Conservation (phyloP, 805 yeast genomes). For the Candida endomychidarum region DNA sequence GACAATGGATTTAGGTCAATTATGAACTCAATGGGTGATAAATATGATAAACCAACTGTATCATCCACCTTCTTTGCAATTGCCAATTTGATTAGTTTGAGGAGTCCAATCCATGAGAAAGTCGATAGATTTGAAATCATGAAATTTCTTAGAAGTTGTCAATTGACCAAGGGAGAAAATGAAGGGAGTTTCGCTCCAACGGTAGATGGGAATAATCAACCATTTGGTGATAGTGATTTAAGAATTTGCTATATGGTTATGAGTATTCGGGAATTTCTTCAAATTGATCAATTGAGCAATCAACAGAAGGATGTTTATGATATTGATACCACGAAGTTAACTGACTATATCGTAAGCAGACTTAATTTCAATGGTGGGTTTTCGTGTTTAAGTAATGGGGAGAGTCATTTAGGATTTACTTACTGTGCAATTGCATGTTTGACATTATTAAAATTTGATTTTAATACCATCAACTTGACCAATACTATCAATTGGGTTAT, state of each 20-base stretch:
- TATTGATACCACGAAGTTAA: slow-evolving; percentile 44
- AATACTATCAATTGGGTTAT: slow-evolving; percentile 58
- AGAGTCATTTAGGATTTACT: slow-evolving; percentile 84
- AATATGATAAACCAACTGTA: slow-evolving; percentile 62
- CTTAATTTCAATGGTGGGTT: slow-evolving; percentile 67
- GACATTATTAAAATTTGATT: slow-evolving; percentile 32
- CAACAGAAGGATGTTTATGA: slow-evolving; percentile 24
- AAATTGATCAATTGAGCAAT: slow-evolving; percentile 22
- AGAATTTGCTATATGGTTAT: slow-evolving; percentile 75
- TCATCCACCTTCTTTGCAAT: slow-evolving; percentile 80
- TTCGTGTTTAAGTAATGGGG: slow-evolving; percentile 51
- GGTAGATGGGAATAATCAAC: slow-evolving; percentile 19
- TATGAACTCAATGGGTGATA: slow-evolving; percentile 30
- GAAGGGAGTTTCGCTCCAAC: slow-evolving; percentile 39
- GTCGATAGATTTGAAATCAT: slow-evolving; percentile 49
- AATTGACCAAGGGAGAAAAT: slow-evolving; percentile 33
- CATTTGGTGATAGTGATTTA: slow-evolving; percentile 68
- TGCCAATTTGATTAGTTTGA: slow-evolving; percentile 51
- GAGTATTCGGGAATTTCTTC: slow-evolving; percentile 55
- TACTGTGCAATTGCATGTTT: slow-evolving; percentile 78
- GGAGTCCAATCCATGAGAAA: slow-evolving; percentile 35
- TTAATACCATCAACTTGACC: slow-evolving; percentile 18
- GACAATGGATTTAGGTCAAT: slow-evolving; percentile 55
- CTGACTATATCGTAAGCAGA: slow-evolving; percentile 30
- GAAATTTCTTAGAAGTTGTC: slow-evolving; percentile 60